Evolutionary conservation across 305 asterid genomes (phyloP).

Genomic region (Striga hermonthica): DNA sequence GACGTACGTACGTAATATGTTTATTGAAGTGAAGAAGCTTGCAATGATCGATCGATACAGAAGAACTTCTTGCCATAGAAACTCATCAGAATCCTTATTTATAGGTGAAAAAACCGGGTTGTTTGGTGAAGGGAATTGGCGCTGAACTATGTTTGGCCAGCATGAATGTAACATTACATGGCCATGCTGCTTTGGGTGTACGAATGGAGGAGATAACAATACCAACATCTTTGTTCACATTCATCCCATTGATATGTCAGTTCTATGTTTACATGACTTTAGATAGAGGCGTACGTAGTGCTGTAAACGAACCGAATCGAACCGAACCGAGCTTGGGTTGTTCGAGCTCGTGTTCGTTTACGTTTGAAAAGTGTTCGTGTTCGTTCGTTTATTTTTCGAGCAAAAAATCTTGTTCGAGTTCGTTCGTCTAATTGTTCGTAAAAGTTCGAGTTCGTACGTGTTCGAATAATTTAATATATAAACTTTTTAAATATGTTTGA

Average conservation of each 20-base stretch:
- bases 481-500: no score
- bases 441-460: no score
- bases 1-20: slow-evolving; percentile 24
- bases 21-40: slow-evolving; percentile 1
- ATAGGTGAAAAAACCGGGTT: slow-evolving; percentile 32
- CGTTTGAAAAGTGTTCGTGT: no score
- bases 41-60: neutral
- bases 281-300: no score
- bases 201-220: neutral
- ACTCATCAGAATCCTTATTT: slow-evolving; percentile 29
- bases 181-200: slow-evolving; percentile 3
- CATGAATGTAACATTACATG: slow-evolving; percentile 15
- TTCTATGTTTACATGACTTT: neutral
- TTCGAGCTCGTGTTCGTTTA: no score
- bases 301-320: no score
- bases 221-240: neutral
- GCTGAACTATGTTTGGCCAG: slow-evolving; percentile 31
- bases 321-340: no score
- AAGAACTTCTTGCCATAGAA: slow-evolving; percentile 9
- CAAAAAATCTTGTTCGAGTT: no score
- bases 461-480: no score
- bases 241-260: neutral
- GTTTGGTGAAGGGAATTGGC: slow-evolving; percentile 34
- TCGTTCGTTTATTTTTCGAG: no score
- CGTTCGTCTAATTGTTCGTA: no score